Evolutionary conservation across 371 early-diverging fungal species (phyloP).

Genomic region (Mucor saturninus): DNA sequence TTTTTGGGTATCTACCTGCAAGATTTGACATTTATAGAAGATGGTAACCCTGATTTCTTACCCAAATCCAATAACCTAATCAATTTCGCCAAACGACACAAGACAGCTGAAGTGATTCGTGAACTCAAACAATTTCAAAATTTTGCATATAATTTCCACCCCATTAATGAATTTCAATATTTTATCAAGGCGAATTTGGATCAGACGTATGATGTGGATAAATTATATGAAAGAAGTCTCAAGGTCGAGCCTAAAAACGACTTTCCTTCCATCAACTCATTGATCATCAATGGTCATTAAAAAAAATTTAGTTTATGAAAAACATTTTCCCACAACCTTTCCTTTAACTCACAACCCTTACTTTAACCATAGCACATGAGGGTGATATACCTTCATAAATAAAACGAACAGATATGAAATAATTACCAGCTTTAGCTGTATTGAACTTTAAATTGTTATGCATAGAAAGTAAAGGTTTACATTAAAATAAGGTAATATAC

Average conservation of each 20-base stretch:
- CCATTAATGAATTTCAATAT: constrained; percentile 78
- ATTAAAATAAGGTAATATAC: too few relatives aligned
- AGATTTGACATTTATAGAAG: constrained; percentile 93
- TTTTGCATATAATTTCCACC: constrained; percentile 74
- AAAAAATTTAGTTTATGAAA: background rate
- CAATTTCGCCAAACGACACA: constrained; percentile 89
- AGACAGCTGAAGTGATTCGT: constrained; percentile 85
- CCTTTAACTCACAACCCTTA: background rate
- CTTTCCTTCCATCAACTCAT: background rate
- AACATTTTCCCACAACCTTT: background rate
- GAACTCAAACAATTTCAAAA: constrained; percentile 91
- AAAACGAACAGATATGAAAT: too few relatives aligned
- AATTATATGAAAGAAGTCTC: constrained; percentile 69
- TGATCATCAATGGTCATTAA: background rate
- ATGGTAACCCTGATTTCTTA: constrained; percentile 85
- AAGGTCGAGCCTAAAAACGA: constrained; percentile 64
- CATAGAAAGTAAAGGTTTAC: too few relatives aligned
- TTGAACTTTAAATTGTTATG: too few relatives aligned
- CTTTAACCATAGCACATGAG: too few relatives aligned
- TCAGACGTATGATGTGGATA: constrained; percentile 62
- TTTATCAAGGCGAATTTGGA: constrained; percentile 69
- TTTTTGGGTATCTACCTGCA: constrained; percentile 88
- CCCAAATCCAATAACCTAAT: constrained; percentile 64
- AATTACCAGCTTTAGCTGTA: too few relatives aligned
- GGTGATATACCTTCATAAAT: too few relatives aligned